Conservation (phyloP, 139 green algal species). For the Deuterostichococcus epilithicus region DNA sequence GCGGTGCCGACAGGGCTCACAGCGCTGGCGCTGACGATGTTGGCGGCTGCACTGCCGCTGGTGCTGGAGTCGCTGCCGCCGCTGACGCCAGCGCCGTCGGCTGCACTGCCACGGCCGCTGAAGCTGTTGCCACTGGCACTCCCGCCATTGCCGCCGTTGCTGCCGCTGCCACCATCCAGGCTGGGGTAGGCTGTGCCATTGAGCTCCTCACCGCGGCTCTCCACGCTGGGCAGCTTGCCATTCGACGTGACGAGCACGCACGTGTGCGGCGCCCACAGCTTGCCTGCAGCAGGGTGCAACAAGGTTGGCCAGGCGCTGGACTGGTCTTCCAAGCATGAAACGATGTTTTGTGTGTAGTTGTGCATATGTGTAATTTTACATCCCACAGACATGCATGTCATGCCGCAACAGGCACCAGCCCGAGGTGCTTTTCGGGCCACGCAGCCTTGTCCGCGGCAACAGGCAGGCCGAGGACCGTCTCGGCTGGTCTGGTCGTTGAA, state of each 20-base stretch:
- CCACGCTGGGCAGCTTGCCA: constrained; percentile 16
- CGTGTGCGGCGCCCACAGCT: not conserved
- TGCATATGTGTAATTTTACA: too few relatives aligned
- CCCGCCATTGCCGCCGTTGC: not conserved
- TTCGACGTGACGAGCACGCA: constrained; percentile 15
- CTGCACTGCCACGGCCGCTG: too few relatives aligned
- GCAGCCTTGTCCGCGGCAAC: too few relatives aligned
- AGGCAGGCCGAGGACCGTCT: not conserved
- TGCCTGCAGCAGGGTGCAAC: not conserved
- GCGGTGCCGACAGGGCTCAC: too few relatives aligned
- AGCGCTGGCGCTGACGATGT: not conserved
- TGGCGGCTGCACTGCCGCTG: too few relatives aligned
- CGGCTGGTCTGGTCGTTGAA: constrained; percentile 26
- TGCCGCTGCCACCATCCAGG: not conserved
- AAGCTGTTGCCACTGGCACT: not conserved
- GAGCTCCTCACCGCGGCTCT: constrained; percentile 12
- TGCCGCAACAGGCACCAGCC: too few relatives aligned
- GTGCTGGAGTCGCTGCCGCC: too few relatives aligned
- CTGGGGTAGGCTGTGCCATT: constrained; percentile 10
- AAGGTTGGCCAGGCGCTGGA: too few relatives aligned
- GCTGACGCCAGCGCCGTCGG: not conserved
- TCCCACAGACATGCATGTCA: too few relatives aligned
- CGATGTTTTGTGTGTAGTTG: too few relatives aligned
- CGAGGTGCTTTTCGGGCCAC: too few relatives aligned
- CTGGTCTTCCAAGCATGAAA: too few relatives aligned